phyloP scores from a whole-genome alignment of 192 early-diverging fungal species.

The Chytriomyces confervae region DNA sequence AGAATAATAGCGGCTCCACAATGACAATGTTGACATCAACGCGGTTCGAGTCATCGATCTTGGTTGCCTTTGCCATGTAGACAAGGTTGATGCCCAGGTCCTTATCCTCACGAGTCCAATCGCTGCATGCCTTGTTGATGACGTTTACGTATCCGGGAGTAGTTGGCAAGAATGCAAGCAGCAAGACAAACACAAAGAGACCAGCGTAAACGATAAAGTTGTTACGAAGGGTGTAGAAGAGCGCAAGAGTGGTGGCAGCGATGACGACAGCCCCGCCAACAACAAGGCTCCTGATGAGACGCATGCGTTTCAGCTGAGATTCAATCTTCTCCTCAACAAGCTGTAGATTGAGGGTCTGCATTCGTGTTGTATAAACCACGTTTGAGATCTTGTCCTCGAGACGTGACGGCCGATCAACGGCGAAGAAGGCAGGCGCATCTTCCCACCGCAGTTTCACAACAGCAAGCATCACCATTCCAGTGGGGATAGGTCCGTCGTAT shows the following conservation, averaged over 20 bases:
- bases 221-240: not conserved
- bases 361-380: not conserved
- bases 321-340: not conserved
- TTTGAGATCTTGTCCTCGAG: conserved; percentile 13
- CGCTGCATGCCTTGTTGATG: not conserved
- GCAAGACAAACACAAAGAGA: not conserved
- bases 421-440: not conserved
- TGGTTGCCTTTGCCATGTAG: not conserved
- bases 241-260: not conserved
- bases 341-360: conserved; percentile 3
- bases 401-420: not conserved
- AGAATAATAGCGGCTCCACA: not conserved
- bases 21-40: not conserved
- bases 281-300: not conserved
- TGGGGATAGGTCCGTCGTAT: conserved; percentile 9
- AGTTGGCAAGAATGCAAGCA: not conserved
- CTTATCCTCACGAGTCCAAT: conserved; percentile 20
- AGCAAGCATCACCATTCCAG: not conserved
- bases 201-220: not conserved
- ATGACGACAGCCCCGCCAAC: not conserved
- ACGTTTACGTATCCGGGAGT: not conserved
- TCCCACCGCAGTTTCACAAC: not conserved
- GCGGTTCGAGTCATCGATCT: not conserved
- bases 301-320: not conserved
- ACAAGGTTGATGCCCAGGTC: not conserved